These are phyloP conservation scores for Cryptosporidium sp. DNA, from an alignment of 169 alveolate species.

Conservation along the genomic window DNA sequence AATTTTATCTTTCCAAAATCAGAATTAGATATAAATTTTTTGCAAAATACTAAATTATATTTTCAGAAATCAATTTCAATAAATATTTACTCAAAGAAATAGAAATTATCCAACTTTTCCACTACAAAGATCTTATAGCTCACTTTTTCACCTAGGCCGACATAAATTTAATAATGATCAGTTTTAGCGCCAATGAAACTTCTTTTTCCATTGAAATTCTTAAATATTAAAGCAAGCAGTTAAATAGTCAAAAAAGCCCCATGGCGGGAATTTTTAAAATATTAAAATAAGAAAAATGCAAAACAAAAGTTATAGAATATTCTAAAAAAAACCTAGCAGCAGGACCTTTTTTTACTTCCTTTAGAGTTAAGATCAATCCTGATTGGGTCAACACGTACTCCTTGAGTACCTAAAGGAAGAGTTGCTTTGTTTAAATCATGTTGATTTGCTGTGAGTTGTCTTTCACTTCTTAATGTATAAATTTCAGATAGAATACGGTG, in stretches of 20 bases:
- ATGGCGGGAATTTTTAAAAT: background rate
- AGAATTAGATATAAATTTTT: background rate
- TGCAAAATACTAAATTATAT: background rate
- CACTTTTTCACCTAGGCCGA: background rate
- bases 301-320: background rate
- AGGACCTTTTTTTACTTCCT: constrained; percentile 37
- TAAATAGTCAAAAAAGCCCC: background rate
- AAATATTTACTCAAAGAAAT: background rate
- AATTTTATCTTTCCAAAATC: background rate
- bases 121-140: background rate
- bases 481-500: constrained; percentile 82
- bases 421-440: constrained; percentile 53
- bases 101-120: background rate
- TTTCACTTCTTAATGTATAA: constrained; percentile 76
- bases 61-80: background rate
- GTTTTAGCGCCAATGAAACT: background rate
- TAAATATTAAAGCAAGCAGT: background rate
- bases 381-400: constrained; percentile 70
- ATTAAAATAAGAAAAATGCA: background rate
- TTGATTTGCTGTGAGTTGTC: constrained; percentile 60
- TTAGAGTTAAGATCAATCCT: constrained; percentile 55
- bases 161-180: background rate
- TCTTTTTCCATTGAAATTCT: background rate
- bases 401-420: constrained; percentile 63
- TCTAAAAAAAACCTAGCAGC: constrained; percentile 27